A percentile compares a stretch with the other conserved stretches of the same genome.
Conservation (phyloP, 139 green algal species). For the Ettlia oleoabundans region DNA sequence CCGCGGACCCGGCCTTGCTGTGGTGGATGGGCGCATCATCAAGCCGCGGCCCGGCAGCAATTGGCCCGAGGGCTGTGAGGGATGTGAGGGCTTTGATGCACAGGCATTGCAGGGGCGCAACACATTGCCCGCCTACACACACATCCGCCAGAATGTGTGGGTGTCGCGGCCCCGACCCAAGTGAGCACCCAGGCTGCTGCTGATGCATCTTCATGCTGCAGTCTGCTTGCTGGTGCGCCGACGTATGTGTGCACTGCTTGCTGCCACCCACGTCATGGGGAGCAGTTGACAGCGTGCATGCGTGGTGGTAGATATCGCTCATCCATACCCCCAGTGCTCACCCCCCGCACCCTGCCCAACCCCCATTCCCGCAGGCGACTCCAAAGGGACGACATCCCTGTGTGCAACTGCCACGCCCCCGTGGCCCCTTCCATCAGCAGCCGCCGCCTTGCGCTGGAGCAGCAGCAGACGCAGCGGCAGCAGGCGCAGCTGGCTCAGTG, state of each 20-base stretch:
- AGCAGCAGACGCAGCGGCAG: neutral
- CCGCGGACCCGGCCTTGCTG: neutral
- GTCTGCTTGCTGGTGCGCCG: neutral
- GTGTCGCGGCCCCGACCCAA: slow-evolving; percentile 62
- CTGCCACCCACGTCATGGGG: too few relatives aligned
- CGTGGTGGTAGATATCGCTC: too few relatives aligned
- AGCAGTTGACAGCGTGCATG: too few relatives aligned
- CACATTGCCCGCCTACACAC: slow-evolving; percentile 62
- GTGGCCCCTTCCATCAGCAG: slow-evolving; percentile 8
- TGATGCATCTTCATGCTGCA: too few relatives aligned
- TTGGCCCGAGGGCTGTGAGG: slow-evolving; percentile 1
- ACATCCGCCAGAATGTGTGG: slow-evolving; percentile 71
- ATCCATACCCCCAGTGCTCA: too few relatives aligned
- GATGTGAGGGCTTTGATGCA: neutral
- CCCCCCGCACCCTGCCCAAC: too few relatives aligned
- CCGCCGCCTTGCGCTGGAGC: slow-evolving; percentile 11
- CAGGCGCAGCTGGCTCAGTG: neutral
- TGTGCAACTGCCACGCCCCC: slow-evolving; percentile 60
- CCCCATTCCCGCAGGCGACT: slow-evolving; percentile 44
- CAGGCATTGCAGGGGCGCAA: slow-evolving; percentile 20
- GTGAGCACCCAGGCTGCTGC: too few relatives aligned
- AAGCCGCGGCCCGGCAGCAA: slow-evolving; percentile 4
- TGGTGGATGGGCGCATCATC: slow-evolving; percentile 25
- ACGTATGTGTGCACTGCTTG: neutral
- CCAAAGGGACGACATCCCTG: slow-evolving; percentile 63